Evolutionary conservation across 2,329 filamentous ascomycete species (phyloP), one percentile per base, ranked within the genome.

Genomic region (Fusarium kyushuense): DNA sequence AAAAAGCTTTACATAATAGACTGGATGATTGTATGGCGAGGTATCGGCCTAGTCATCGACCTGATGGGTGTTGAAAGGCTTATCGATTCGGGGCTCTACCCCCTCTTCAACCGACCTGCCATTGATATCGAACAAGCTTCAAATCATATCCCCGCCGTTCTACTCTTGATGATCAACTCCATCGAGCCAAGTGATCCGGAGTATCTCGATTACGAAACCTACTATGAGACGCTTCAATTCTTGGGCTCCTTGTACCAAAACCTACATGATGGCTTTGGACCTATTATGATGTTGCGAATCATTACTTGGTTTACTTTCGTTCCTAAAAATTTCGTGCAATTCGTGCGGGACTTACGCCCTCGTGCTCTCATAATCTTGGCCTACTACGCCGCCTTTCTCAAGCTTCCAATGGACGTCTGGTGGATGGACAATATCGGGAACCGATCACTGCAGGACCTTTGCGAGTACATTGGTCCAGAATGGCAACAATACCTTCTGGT

Each of bases 11-110:
- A 83, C 68, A 81, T 87, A 30, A 73, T 87, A 43, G 82, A 87
- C 71, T 88, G 86, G 85, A 84, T 87, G 76, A 69, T 82, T 5
- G 78, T 88, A 14, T 88, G 85, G 85, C 78, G 81, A 12, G 86
- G 86, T 12, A 87, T 80, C 27, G 79, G 83, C 30, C 73, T 84
- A 17, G 84, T 87, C 30, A 76, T 86, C 38, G 75, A 82, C 1
- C 63, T 74, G 21, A 75, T 77, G 58, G 70, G 72, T 6, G 54
- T 74, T 2, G 65, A 70, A 19, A 69, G 54, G 16, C 64, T 79
- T 19, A 55, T 76, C 47, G 74, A 80, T 4, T 81, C 83, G 0
- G 85, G 84, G 17, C 71, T 87, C 55, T 77, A 79, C 2, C 71
- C 76, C 7, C 76, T 88, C 13, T 85, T 88, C 67, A 80, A 79